Percentiles rank a stretch among this genome's conserved stretches.
These are phyloP conservation scores for Rhynchospora tenuis DNA, from an alignment of 176 grass and related monocot genomes.

Conservation along the genomic window DNA sequence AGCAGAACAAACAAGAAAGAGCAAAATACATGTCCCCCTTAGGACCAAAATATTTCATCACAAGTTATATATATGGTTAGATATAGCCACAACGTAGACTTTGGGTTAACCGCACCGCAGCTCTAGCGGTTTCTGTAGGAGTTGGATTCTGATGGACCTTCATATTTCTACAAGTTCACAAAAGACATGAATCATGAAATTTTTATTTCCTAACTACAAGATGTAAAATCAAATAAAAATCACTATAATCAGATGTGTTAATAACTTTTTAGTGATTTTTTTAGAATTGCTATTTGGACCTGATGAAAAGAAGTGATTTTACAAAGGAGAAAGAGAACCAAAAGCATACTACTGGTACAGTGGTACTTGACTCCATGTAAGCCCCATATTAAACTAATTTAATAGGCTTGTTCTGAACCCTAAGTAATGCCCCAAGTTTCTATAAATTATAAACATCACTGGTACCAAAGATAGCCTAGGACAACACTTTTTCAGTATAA, in stretches of 20 bases:
- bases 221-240: not conserved
- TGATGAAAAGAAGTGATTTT: not conserved
- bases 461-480: not conserved
- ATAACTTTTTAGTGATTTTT: not conserved
- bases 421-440: no score
- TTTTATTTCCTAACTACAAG: conserved; percentile 1
- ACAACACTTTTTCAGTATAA: not conserved
- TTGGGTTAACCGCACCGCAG: not conserved
- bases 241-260: not conserved
- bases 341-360: not conserved
- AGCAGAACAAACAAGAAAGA: conserved; percentile 18
- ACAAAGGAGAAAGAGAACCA: not conserved
- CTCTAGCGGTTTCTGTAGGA: conserved; percentile 1
- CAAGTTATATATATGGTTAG: not conserved
- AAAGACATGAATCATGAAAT: not conserved
- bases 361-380: not conserved
- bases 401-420: no score
- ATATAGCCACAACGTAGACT: not conserved
- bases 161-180: conserved; percentile 15
- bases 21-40: not conserved
- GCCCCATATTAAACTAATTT: not conserved
- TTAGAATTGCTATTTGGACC: not conserved
- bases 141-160: conserved; percentile 1
- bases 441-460: not conserved
- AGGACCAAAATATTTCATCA: not conserved